Conservation (phyloP, 305 asterid genomes). For the Solanum hybrid region DNA sequence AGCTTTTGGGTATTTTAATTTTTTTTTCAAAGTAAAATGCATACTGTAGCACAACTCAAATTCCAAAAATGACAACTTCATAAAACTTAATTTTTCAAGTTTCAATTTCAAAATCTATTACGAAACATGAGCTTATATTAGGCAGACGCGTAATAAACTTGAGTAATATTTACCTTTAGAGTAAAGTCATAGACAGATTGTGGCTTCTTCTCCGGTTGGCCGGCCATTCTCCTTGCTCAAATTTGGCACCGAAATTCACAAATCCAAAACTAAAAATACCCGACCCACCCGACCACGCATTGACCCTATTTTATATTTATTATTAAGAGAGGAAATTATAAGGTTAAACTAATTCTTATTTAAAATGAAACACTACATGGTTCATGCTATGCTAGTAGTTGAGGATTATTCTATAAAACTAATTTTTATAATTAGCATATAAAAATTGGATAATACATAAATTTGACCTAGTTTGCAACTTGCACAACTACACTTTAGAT, state of each 20-base stretch:
- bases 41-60: neutral
- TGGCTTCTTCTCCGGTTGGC: conserved; percentile 1
- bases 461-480: too few relatives aligned
- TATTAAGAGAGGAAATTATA: neutral
- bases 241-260: neutral
- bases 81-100: neutral
- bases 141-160: too few relatives aligned
- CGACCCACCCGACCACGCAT: neutral
- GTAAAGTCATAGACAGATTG: conserved; percentile 8
- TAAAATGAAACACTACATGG: neutral
- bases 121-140: neutral
- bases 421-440: neutral
- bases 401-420: neutral
- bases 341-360: neutral
- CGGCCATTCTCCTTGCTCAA: neutral
- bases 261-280: neutral
- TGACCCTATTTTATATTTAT: neutral
- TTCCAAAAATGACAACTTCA: neutral
- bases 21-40: neutral
- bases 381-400: neutral
- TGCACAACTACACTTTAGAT: too few relatives aligned
- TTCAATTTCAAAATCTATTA: neutral
- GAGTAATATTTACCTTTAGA: neutral
- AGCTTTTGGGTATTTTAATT: neutral
- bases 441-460: neutral